phyloP scores from a whole-genome alignment of 2,329 filamentous ascomycete species.

The Zymoseptoria ardabiliae region DNA sequence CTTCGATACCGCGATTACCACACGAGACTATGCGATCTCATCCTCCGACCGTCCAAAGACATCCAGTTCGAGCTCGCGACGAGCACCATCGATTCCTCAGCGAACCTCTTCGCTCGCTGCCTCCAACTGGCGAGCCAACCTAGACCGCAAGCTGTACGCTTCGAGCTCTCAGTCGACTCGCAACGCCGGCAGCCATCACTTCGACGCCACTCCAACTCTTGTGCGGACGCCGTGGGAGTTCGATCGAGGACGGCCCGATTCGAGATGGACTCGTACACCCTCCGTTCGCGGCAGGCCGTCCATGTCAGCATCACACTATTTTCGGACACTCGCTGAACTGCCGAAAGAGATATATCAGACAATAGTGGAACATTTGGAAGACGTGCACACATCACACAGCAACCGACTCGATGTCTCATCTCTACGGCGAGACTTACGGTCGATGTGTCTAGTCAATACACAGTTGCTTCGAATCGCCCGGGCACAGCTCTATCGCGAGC shows the following conservation, averaged over 20 bases:
- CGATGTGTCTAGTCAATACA: slow-evolving; percentile 47
- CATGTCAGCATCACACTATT: slow-evolving; percentile 1
- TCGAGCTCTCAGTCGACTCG: background rate
- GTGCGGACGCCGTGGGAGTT: slow-evolving; percentile 35
- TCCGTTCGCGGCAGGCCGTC: background rate
- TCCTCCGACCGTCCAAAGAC: background rate
- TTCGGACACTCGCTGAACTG: slow-evolving; percentile 30
- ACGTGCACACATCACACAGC: slow-evolving; percentile 32
- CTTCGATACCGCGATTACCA: slow-evolving; percentile 3
- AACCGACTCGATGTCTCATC: slow-evolving; percentile 44
- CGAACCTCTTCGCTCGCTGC: slow-evolving; percentile 12
- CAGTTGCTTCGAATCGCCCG: slow-evolving; percentile 50
- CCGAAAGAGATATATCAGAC: slow-evolving; percentile 50
- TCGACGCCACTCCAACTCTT: slow-evolving; percentile 11
- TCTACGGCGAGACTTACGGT: slow-evolving; percentile 48
- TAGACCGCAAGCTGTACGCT: background rate
- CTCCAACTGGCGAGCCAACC: background rate
- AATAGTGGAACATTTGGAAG: slow-evolving; percentile 45
- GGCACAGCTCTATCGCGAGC: slow-evolving; percentile 40
- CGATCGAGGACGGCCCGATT: slow-evolving; percentile 20
- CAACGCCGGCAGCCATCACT: slow-evolving; percentile 4
- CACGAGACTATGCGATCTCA: slow-evolving; percentile 1
- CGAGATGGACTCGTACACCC: slow-evolving; percentile 11
- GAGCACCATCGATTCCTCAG: slow-evolving; percentile 10
- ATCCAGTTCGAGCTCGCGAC: background rate